These are phyloP conservation scores for Colletotrichum abscissum DNA, from an alignment of 2,329 filamentous ascomycete genomes.

Conservation along the genomic window DNA sequence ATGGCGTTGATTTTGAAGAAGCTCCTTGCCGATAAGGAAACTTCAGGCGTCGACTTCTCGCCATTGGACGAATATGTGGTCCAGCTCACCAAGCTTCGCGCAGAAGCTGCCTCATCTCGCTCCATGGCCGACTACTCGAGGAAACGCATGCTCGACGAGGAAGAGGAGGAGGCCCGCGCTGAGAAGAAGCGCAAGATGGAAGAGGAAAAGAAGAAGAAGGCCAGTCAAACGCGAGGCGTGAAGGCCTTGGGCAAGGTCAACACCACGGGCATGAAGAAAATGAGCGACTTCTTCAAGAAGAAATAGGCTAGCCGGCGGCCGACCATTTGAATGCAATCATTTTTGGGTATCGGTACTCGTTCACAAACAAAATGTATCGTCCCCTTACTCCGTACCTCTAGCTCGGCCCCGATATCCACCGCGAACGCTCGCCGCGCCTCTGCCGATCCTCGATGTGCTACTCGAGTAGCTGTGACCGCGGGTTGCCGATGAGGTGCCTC, in stretches of 20 bases:
- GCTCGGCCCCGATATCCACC: conserved; percentile 34
- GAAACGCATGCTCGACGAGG: conserved; percentile 75
- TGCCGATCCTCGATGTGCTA: conserved; percentile 36
- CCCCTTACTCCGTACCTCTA: conserved; percentile 27
- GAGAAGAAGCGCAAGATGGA: conserved; percentile 89
- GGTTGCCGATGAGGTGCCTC: conserved; percentile 24
- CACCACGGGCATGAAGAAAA: conserved; percentile 93
- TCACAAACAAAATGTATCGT: conserved; percentile 24
- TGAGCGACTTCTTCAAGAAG: conserved; percentile 94
- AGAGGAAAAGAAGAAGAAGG: conserved; percentile 88
- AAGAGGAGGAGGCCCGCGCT: conserved; percentile 71
- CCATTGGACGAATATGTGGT: conserved; percentile 78
- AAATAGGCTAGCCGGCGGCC: conserved; percentile 46
- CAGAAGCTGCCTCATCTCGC: conserved; percentile 77
- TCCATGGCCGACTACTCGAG: conserved; percentile 77
- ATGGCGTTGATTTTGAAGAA: conserved; percentile 56
- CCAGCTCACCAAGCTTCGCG: conserved; percentile 73
- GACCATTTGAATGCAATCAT: conserved; percentile 22
- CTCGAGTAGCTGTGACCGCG: conserved; percentile 33
- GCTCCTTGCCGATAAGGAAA: conserved; percentile 49
- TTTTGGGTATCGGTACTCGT: conserved; percentile 33
- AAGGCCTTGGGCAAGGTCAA: conserved; percentile 90
- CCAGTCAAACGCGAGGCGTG: conserved; percentile 78
- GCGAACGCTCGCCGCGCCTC: conserved; percentile 34
- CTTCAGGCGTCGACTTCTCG: conserved; percentile 68